A percentile compares a stretch with the other conserved stretches of the same genome.
Evolutionary conservation across 2,329 filamentous ascomycete genomes (phyloP).

Genomic region (Mollisia scopiformis): DNA sequence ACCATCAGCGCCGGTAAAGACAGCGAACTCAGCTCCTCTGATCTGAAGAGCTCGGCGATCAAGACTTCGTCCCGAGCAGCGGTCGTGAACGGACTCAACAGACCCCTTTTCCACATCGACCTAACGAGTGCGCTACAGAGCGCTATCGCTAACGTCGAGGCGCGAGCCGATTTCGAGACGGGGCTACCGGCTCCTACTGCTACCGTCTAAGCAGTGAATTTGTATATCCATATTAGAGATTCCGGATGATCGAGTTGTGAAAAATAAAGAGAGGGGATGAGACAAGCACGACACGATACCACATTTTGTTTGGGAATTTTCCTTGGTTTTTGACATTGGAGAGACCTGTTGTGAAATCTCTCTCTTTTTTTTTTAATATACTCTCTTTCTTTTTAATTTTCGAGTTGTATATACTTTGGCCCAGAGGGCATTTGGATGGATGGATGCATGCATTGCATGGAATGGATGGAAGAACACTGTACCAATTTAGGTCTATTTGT

Average conservation of each 20-base stretch:
- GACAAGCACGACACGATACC: background rate
- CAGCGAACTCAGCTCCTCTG: constrained; percentile 19
- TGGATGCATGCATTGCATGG: too few species aligned
- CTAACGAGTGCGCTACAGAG: constrained; percentile 86
- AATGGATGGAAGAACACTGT: too few species aligned
- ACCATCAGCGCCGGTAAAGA: constrained; percentile 28
- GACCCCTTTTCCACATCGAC: constrained; percentile 93
- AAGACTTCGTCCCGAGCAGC: constrained; percentile 54
- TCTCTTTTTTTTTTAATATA: too few species aligned
- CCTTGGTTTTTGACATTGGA: too few species aligned
- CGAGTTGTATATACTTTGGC: too few species aligned
- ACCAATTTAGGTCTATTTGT: too few species aligned
- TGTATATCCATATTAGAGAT: background rate
- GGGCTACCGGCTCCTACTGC: background rate
- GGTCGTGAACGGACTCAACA: constrained; percentile 82
- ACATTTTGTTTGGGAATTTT: background rate
- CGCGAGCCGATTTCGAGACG: constrained; percentile 43
- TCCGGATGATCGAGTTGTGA: background rate
- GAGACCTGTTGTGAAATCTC: background rate
- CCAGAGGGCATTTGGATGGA: too few species aligned
- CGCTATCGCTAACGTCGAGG: constrained; percentile 78
- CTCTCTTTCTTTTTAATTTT: too few species aligned
- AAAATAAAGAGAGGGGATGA: too few species aligned
- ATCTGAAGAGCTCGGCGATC: constrained; percentile 21
- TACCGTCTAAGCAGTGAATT: background rate